A percentile compares a stretch with the other conserved stretches of the same genome.
Evolutionary conservation across 139 green algal genomes (phyloP).

Genomic region (Edaphochlamys debaryana): DNA sequence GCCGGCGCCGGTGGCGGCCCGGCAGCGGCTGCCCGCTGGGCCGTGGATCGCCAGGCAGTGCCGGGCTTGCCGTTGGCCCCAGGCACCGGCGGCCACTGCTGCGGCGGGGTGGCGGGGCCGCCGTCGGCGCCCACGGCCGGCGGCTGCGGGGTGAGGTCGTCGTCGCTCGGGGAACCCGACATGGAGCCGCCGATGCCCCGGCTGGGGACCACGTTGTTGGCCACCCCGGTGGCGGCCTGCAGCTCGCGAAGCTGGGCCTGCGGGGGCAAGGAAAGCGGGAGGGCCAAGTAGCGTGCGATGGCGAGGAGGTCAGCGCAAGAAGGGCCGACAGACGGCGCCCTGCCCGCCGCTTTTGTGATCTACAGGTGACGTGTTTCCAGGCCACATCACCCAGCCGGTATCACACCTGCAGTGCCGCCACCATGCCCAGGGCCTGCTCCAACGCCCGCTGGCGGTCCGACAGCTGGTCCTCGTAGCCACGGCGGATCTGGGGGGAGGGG

Average conservation of each 20-base stretch:
- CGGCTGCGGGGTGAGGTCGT: not conserved
- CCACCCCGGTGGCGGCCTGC: not conserved
- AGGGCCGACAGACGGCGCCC: too few species aligned
- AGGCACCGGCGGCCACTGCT: too few species aligned
- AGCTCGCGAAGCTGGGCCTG: not conserved
- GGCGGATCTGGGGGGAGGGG: not conserved
- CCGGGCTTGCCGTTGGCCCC: too few species aligned
- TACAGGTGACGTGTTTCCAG: too few species aligned
- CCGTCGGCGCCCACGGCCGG: not conserved
- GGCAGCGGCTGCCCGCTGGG: not conserved
- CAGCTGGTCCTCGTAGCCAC: conserved; percentile 1
- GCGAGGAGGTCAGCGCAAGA: too few species aligned
- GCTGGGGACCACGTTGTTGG: conserved; percentile 32
- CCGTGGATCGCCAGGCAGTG: not conserved
- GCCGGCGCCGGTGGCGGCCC: not conserved
- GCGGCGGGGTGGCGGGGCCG: too few species aligned
- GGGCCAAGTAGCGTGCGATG: too few species aligned
- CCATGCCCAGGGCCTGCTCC: conserved; percentile 13
- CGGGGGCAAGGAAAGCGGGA: not conserved
- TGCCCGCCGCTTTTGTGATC: too few species aligned
- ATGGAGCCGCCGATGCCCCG: not conserved
- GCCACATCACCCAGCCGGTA: not conserved
- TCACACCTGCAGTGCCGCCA: conserved; percentile 23
- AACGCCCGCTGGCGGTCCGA: not conserved
- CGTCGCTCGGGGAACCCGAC: not conserved